Evolutionary conservation across 2,329 filamentous ascomycete genomes (phyloP).

Genomic region (Rosellinia necatrix): DNA sequence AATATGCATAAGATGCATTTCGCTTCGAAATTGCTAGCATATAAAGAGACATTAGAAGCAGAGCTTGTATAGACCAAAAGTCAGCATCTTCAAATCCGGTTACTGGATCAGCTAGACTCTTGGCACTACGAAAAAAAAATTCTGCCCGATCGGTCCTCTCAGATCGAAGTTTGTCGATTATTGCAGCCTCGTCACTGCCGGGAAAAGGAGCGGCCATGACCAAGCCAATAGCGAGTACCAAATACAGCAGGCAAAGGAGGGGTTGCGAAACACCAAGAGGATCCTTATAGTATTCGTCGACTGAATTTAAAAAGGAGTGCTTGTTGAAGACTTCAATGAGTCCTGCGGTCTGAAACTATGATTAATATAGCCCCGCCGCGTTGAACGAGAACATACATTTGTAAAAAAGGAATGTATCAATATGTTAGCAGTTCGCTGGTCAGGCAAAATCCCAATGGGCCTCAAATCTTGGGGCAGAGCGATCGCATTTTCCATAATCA

Average conservation of each 20-base stretch:
- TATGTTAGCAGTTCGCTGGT: slow-evolving; percentile 57
- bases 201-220: slow-evolving; percentile 59
- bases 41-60: slow-evolving; percentile 67
- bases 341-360: slow-evolving; percentile 56
- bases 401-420: slow-evolving; percentile 64
- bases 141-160: slow-evolving; percentile 60
- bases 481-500: slow-evolving; percentile 59
- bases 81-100: slow-evolving; percentile 64
- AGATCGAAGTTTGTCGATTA: slow-evolving; percentile 56
- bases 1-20: slow-evolving; percentile 66
- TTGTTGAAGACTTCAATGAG: slow-evolving; percentile 64
- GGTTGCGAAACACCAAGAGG: slow-evolving; percentile 55
- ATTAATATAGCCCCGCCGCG: slow-evolving; percentile 16
- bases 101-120: slow-evolving; percentile 51
- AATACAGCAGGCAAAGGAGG: slow-evolving; percentile 63
- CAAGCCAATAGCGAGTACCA: slow-evolving; percentile 67
- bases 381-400: slow-evolving; percentile 50
- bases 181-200: slow-evolving; percentile 52
- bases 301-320: slow-evolving; percentile 50
- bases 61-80: slow-evolving; percentile 67
- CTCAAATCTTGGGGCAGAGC: slow-evolving; percentile 51
- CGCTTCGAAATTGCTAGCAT: slow-evolving; percentile 65
- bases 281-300: slow-evolving; percentile 60
- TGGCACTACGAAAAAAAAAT: slow-evolving; percentile 65
- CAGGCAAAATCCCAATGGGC: slow-evolving; percentile 59